These are phyloP conservation scores for Pseudogymnoascus sp. DNA, from an alignment of 2,329 filamentous ascomycete genomes.

Conservation along the genomic window DNA sequence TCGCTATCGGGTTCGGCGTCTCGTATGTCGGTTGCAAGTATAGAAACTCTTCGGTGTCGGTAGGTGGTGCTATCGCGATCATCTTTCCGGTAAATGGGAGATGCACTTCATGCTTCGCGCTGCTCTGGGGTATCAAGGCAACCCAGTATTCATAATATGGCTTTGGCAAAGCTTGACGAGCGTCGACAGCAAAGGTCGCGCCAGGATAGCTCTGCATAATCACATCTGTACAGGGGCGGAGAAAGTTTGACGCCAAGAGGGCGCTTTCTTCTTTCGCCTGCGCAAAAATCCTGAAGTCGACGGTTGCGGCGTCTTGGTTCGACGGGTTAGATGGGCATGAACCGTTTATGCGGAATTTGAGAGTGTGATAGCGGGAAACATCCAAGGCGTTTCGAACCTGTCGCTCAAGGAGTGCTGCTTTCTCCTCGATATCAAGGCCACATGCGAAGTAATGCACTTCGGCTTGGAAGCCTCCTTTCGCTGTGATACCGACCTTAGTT, in stretches of 20 bases:
- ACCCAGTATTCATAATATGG: slow-evolving; percentile 25
- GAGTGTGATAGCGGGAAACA: slow-evolving; percentile 26
- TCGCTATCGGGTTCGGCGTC: not conserved
- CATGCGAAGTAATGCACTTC: slow-evolving; percentile 37
- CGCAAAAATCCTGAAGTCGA: slow-evolving; percentile 38
- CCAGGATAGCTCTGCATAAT: slow-evolving; percentile 36
- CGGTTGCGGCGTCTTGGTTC: slow-evolving; percentile 41
- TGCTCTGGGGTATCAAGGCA: slow-evolving; percentile 21
- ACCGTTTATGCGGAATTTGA: slow-evolving; percentile 31
- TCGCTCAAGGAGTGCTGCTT: slow-evolving; percentile 36
- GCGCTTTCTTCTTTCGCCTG: slow-evolving; percentile 35
- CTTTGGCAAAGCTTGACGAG: slow-evolving; percentile 30
- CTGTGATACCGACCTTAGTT: slow-evolving; percentile 37
- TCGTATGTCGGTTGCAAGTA: slow-evolving; percentile 10
- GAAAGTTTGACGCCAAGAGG: slow-evolving; percentile 31
- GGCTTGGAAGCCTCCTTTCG: slow-evolving; percentile 36
- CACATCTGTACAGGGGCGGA: slow-evolving; percentile 32
- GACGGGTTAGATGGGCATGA: slow-evolving; percentile 31
- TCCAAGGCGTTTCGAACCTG: slow-evolving; percentile 32
- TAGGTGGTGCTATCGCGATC: slow-evolving; percentile 10
- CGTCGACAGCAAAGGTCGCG: slow-evolving; percentile 33
- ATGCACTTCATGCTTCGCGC: slow-evolving; percentile 19
- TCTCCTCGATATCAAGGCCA: slow-evolving; percentile 36
- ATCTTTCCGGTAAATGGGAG: slow-evolving; percentile 18
- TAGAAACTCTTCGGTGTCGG: slow-evolving; percentile 11